Conservation (phyloP, 345 rosid species). For the Eutrema yunnanense region DNA sequence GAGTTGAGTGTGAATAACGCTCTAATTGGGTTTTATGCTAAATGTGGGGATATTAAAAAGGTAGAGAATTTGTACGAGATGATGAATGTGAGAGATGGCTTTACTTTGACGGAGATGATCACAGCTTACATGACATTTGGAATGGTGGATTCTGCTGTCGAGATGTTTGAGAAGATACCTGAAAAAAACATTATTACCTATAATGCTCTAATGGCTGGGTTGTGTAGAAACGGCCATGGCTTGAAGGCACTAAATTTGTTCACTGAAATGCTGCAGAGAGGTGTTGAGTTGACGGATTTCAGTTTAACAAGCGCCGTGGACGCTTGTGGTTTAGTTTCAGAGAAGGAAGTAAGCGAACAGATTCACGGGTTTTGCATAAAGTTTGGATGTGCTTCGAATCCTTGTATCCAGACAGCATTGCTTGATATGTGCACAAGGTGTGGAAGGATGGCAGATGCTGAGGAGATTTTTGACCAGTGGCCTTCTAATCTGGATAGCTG, state of each 20-base stretch:
- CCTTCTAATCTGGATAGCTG: conserved; percentile 41
- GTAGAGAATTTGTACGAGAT: conserved; percentile 42
- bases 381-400: conserved; percentile 55
- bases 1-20: conserved; percentile 63
- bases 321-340: conserved; percentile 58
- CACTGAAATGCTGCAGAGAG: conserved; percentile 44
- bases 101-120: conserved; percentile 69
- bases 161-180: conserved; percentile 53
- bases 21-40: conserved; percentile 56
- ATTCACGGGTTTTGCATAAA: conserved; percentile 65
- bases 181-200: conserved; percentile 59
- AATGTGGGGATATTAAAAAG: conserved; percentile 39
- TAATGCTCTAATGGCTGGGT: conserved; percentile 64
- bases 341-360: conserved; percentile 49
- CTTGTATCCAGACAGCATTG: conserved; percentile 57
- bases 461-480: conserved; percentile 51
- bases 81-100: conserved; percentile 49
- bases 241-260: conserved; percentile 45
- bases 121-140: conserved; percentile 65
- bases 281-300: conserved; percentile 57
- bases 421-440: conserved; percentile 80
- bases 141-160: conserved; percentile 51
- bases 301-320: conserved; percentile 52
- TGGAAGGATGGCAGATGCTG: conserved; percentile 73
- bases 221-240: conserved; percentile 52